A percentile compares a stretch with the other conserved stretches of the same genome.
phyloP scores from a whole-genome alignment of 768 basidiomycete genomes.

The Boletus pseudo-olivaceus region DNA sequence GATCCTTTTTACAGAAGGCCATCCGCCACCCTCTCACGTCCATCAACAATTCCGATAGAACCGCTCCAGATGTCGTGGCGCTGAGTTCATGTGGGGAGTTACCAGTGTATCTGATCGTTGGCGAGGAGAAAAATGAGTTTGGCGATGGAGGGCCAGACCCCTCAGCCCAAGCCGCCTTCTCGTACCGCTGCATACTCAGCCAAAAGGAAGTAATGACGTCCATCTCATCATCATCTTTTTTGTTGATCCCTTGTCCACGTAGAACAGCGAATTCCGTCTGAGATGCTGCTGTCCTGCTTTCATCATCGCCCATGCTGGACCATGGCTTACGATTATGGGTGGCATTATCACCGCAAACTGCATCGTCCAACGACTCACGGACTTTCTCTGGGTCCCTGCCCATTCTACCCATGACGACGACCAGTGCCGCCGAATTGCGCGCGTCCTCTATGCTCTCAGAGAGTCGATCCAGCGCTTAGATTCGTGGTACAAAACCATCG shows the following conservation, averaged over 20 bases:
- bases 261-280: slow-evolving; percentile 12
- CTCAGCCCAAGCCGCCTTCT: slow-evolving; percentile 28
- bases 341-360: slow-evolving; percentile 24
- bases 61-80: neutral
- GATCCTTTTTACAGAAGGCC: neutral
- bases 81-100: neutral
- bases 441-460: slow-evolving; percentile 21
- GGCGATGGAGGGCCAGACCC: slow-evolving; percentile 27
- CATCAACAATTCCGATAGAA: neutral
- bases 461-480: slow-evolving; percentile 10
- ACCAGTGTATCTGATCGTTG: slow-evolving; percentile 7
- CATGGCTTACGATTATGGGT: slow-evolving; percentile 34
- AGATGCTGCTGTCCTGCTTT: slow-evolving; percentile 31
- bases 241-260: neutral
- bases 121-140: slow-evolving; percentile 18
- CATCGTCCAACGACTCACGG: slow-evolving; percentile 35
- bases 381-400: slow-evolving; percentile 27
- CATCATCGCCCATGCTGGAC: slow-evolving; percentile 10
- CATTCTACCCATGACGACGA: slow-evolving; percentile 15
- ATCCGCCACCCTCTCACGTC: neutral
- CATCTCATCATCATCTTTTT: neutral
- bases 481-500: slow-evolving; percentile 19
- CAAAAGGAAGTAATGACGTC: slow-evolving; percentile 3
- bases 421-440: slow-evolving; percentile 13
- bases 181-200: slow-evolving; percentile 14